A percentile compares a stretch with the other conserved stretches of the same genome.
phyloP scores from a whole-genome alignment of 2,329 filamentous ascomycete species.

The Thelonectria blattea region DNA sequence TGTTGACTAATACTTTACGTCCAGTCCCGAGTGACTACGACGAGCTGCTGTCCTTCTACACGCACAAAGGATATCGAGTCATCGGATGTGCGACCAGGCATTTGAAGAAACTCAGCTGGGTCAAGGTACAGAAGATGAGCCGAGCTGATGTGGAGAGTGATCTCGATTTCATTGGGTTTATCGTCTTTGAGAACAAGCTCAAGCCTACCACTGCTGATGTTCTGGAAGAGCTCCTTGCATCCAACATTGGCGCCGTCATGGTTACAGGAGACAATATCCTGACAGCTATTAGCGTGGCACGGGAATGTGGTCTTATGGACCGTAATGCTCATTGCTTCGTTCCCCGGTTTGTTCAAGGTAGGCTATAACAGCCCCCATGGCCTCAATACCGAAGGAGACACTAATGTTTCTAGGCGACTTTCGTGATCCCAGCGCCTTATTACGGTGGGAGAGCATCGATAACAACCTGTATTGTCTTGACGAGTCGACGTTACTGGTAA shows the following conservation, averaged over 20 bases:
- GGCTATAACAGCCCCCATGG: slow-evolving; percentile 9
- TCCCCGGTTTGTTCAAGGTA: slow-evolving; percentile 81
- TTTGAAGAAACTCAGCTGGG: slow-evolving; percentile 86
- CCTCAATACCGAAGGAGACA: not conserved
- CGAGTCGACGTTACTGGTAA: slow-evolving; percentile 73
- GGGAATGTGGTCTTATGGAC: slow-evolving; percentile 86
- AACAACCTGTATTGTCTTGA: slow-evolving; percentile 80
- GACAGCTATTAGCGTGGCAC: slow-evolving; percentile 92
- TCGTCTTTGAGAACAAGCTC: slow-evolving; percentile 98
- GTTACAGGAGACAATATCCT: slow-evolving; percentile 98
- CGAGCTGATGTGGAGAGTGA: slow-evolving; percentile 82
- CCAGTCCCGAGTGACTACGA: slow-evolving; percentile 86
- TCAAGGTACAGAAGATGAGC: slow-evolving; percentile 93
- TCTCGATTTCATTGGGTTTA: slow-evolving; percentile 92
- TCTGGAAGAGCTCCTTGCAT: slow-evolving; percentile 79
- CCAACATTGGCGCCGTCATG: slow-evolving; percentile 91
- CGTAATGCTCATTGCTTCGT: slow-evolving; percentile 88
- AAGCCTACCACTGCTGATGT: slow-evolving; percentile 85
- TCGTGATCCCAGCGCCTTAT: slow-evolving; percentile 72
- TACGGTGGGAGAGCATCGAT: slow-evolving; percentile 96
- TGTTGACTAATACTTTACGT: slow-evolving; percentile 20
- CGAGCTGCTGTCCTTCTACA: slow-evolving; percentile 87
- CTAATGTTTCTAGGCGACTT: slow-evolving; percentile 62
- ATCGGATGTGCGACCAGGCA: slow-evolving; percentile 94
- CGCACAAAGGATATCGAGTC: slow-evolving; percentile 93